phyloP scores from a whole-genome alignment of 192 early-diverging fungal species.

The Linnemannia schmuckeri region DNA sequence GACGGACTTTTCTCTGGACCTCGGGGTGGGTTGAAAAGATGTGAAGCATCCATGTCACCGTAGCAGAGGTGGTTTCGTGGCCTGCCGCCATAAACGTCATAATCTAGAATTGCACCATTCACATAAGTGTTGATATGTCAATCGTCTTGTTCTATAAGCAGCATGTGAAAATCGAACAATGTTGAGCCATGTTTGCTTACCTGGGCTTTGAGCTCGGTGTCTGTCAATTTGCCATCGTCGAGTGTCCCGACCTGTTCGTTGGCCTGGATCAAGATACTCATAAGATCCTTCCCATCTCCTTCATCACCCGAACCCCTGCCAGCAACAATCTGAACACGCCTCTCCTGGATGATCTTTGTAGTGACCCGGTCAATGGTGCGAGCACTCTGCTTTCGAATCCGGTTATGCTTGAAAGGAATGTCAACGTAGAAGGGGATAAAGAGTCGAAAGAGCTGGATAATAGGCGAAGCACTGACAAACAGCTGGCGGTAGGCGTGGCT shows the following conservation, averaged over 20 bases:
- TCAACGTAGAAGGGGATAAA: slow-evolving; percentile 44
- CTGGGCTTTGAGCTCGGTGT: slow-evolving; percentile 63
- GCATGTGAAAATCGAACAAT: background rate
- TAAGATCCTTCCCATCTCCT: slow-evolving; percentile 54
- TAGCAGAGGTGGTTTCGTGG: slow-evolving; percentile 67
- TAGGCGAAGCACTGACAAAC: slow-evolving; percentile 22
- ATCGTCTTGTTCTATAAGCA: background rate
- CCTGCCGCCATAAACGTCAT: slow-evolving; percentile 72
- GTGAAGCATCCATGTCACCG: slow-evolving; percentile 65
- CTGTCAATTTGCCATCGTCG: slow-evolving; percentile 56
- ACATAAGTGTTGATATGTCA: background rate
- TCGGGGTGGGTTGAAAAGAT: slow-evolving; percentile 61
- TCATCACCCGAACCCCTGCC: background rate
- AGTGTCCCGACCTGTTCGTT: slow-evolving; percentile 56
- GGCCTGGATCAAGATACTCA: slow-evolving; percentile 59
- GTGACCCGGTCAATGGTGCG: slow-evolving; percentile 45
- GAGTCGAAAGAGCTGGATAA: slow-evolving; percentile 22
- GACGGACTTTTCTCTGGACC: slow-evolving; percentile 58
- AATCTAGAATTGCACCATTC: slow-evolving; percentile 13
- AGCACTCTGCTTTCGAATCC: slow-evolving; percentile 22
- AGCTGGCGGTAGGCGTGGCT: slow-evolving; percentile 58
- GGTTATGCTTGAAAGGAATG: slow-evolving; percentile 45
- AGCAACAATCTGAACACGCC: slow-evolving; percentile 28
- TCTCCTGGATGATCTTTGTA: slow-evolving; percentile 52
- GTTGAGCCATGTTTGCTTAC: background rate